Evolutionary conservation across 805 yeast species (phyloP).

Genomic region (Wickerhamiella qilinensis): DNA sequence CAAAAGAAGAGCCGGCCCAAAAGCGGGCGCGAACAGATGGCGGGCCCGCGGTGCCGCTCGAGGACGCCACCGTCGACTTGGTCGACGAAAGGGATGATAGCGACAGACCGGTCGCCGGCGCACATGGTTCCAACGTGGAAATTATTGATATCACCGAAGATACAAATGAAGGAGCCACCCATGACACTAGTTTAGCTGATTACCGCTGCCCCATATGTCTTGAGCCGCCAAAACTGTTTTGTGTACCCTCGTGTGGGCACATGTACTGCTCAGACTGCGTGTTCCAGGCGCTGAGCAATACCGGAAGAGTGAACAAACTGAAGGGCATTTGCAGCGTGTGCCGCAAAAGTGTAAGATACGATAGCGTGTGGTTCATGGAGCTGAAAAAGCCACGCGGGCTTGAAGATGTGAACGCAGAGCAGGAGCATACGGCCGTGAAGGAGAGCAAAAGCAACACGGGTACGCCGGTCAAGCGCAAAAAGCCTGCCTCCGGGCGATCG

Average conservation of each 20-base stretch:
- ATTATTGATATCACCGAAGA: slow-evolving; percentile 6
- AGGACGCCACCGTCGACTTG: background rate
- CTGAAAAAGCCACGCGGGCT: slow-evolving; percentile 8
- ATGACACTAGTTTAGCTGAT: slow-evolving; percentile 2
- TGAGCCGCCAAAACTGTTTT: slow-evolving; percentile 19
- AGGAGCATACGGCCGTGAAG: background rate
- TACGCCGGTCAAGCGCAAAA: background rate
- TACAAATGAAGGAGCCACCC: slow-evolving; percentile 4
- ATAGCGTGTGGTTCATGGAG: slow-evolving; percentile 16
- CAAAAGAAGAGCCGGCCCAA: background rate
- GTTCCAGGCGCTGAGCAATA: slow-evolving; percentile 18
- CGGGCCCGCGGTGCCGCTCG: too few species aligned
- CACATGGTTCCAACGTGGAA: slow-evolving; percentile 5
- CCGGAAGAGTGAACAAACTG: slow-evolving; percentile 13
- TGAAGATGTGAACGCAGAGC: background rate
- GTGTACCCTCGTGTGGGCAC: slow-evolving; percentile 25
- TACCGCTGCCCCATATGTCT: slow-evolving; percentile 22
- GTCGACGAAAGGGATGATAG: background rate
- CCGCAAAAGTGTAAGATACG: slow-evolving; percentile 18
- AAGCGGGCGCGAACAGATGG: too few species aligned
- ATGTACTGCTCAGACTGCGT: slow-evolving; percentile 23
- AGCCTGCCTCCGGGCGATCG: too few species aligned
- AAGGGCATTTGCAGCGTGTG: slow-evolving; percentile 23
- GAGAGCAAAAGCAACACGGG: background rate
- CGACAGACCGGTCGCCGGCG: background rate